Conservation (phyloP, 352 stramenopile species). For the Globisporangium recalcitrans region DNA sequence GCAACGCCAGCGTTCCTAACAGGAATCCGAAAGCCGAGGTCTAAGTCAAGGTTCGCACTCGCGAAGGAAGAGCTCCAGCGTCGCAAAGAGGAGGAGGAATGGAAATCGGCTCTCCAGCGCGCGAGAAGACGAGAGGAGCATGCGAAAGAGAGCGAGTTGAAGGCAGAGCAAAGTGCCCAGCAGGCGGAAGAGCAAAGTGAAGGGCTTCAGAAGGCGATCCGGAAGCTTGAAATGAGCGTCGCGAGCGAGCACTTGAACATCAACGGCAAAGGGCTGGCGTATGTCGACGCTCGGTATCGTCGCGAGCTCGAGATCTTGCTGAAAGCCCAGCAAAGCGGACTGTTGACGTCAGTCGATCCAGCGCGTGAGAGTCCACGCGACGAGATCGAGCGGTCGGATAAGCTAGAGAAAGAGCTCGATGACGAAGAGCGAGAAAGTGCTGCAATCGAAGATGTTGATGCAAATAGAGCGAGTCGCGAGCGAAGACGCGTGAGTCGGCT, state of each 20-base stretch:
- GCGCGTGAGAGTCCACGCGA: constrained; percentile 20
- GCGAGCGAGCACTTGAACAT: constrained; percentile 50
- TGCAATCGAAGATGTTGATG: constrained; percentile 41
- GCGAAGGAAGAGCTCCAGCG: constrained; percentile 41
- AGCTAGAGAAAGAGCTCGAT: constrained; percentile 35
- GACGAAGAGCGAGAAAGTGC: constrained; percentile 46
- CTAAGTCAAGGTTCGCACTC: constrained; percentile 25
- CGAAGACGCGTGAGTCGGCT: constrained; percentile 55
- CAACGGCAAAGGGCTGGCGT: constrained; percentile 36
- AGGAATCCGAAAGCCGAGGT: constrained; percentile 28
- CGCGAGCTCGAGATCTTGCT: constrained; percentile 58
- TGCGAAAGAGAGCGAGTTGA: constrained; percentile 20
- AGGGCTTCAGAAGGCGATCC: constrained; percentile 33
- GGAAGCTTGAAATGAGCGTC: constrained; percentile 44
- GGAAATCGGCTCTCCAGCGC: constrained; percentile 52
- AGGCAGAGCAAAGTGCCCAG: constrained; percentile 15
- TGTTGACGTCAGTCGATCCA: constrained; percentile 38
- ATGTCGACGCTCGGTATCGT: constrained; percentile 56
- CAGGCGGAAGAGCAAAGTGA: constrained; percentile 28
- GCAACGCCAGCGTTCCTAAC: constrained; percentile 33
- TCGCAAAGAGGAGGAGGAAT: constrained; percentile 59
- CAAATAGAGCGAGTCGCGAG: constrained; percentile 31
- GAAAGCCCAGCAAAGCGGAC: constrained; percentile 25
- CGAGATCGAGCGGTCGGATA: constrained; percentile 41
- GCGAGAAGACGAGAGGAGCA: constrained; percentile 35